These are phyloP conservation scores for Stereocaulon alpinum DNA, from an alignment of 495 filamentous ascomycete genomes.

Conservation along the genomic window DNA sequence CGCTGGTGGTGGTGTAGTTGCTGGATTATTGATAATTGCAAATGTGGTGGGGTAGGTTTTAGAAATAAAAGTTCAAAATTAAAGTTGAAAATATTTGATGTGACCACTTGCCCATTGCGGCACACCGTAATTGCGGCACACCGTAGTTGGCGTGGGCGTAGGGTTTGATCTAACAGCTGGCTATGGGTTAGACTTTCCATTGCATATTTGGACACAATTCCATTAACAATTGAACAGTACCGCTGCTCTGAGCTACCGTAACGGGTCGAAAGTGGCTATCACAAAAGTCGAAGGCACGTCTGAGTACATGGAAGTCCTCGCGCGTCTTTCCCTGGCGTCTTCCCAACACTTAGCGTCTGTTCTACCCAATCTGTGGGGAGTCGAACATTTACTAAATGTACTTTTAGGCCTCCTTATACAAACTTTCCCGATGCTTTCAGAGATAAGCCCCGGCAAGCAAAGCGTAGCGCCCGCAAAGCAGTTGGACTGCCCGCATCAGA, in stretches of 20 bases:
- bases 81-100: too few relatives aligned
- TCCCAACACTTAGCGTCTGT: constrained; percentile 11
- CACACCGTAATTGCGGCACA: too few relatives aligned
- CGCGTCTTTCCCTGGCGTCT: constrained; percentile 12
- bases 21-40: too few relatives aligned
- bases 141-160: not conserved
- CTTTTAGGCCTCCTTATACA: constrained; percentile 14
- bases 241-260: constrained; percentile 9
- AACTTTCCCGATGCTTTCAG: not conserved
- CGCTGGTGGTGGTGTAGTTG: too few relatives aligned
- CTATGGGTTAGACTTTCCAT: constrained; percentile 12
- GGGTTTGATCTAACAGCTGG: constrained; percentile 14
- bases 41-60: too few relatives aligned
- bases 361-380: too few relatives aligned
- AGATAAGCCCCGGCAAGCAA: constrained; percentile 10
- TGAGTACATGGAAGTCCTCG: constrained; percentile 7
- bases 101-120: too few relatives aligned
- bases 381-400: not conserved
- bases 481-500: constrained; percentile 12
- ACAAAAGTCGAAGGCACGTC: constrained; percentile 6
- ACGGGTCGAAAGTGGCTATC: constrained; percentile 4
- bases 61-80: too few relatives aligned
- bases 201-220: not conserved
- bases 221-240: constrained; percentile 3
- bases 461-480: constrained; percentile 12